These are phyloP conservation scores for Ustilago curta DNA, from an alignment of 1,284 basidiomycete species.

Conservation along the genomic window DNA sequence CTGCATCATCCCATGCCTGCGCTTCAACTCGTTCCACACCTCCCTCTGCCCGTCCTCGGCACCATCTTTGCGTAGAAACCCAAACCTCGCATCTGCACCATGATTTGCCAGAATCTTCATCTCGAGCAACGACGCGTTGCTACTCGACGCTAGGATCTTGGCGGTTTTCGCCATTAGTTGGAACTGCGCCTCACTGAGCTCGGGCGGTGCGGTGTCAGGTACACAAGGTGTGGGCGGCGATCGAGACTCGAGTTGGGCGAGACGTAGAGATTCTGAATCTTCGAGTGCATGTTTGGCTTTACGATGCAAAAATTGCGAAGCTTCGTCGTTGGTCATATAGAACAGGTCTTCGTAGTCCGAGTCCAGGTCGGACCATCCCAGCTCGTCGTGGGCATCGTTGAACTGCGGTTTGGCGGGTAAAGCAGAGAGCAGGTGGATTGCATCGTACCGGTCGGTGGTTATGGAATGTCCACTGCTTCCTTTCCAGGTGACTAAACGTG, in stretches of 20 bases:
- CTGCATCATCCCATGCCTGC: background rate
- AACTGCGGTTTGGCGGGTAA: background rate
- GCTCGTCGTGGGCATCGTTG: background rate
- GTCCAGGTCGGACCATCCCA: conserved; percentile 37
- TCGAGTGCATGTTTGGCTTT: conserved; percentile 16
- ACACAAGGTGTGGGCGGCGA: background rate
- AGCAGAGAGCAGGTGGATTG: conserved; percentile 24
- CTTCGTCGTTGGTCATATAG: conserved; percentile 30
- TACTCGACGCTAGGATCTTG: conserved; percentile 76
- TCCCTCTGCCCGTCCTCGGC: background rate
- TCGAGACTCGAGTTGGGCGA: background rate
- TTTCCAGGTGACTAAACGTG: conserved; percentile 29
- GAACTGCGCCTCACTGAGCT: conserved; percentile 70
- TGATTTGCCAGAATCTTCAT: conserved; percentile 89
- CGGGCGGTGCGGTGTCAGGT: background rate
- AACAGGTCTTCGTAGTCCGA: conserved; percentile 40
- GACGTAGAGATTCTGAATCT: conserved; percentile 4
- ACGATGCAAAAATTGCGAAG: conserved; percentile 2
- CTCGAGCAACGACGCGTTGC: conserved; percentile 81
- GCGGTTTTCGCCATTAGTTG: conserved; percentile 83
- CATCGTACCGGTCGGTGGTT: conserved; percentile 33
- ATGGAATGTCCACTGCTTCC: conserved; percentile 6
- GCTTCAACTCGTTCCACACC: conserved; percentile 17
- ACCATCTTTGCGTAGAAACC: conserved; percentile 75
- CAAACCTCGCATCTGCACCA: conserved; percentile 77